Conservation (phyloP, 2,329 filamentous ascomycete species). For the Diaporthe ilicicola region DNA sequence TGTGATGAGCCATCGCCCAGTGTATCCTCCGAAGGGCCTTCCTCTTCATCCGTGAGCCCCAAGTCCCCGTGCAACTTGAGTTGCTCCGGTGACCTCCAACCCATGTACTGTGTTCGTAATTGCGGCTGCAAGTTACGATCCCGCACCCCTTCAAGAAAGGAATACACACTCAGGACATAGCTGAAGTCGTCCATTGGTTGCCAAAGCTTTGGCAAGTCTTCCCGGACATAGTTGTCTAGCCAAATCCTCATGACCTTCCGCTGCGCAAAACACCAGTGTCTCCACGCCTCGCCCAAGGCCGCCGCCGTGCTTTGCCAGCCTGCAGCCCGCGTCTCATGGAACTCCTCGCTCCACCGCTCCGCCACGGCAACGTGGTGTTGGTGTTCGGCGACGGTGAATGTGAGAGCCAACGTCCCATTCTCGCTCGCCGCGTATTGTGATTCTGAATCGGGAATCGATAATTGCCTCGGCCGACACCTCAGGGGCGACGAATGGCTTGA, state of each 20-base stretch:
- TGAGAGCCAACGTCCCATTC: no score
- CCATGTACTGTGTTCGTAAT: not conserved
- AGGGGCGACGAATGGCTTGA: no score
- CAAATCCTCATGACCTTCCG: no score
- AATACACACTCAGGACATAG: constrained; percentile 9
- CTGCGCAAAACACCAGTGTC: not conserved
- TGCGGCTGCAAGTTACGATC: not conserved
- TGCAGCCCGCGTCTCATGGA: not conserved
- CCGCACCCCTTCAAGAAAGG: not conserved
- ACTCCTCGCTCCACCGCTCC: not conserved
- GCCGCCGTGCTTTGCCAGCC: not conserved
- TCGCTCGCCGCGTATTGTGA: not conserved
- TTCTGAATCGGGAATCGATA: not conserved
- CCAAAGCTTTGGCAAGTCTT: not conserved
- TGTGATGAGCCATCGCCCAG: not conserved
- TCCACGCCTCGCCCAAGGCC: not conserved
- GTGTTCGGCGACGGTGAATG: not conserved
- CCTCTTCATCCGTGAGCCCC: not conserved
- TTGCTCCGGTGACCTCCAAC: constrained; percentile 12
- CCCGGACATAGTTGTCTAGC: not conserved
- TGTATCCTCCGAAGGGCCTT: no score
- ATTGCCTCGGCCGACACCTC: not conserved
- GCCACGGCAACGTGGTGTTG: not conserved
- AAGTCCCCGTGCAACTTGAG: not conserved
- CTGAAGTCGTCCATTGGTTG: constrained; percentile 2